Percentiles rank a stretch among this genome's conserved stretches.
These are phyloP conservation scores for Phytophthora hibernalis DNA, from an alignment of 352 stramenopile species.

Conservation along the genomic window DNA sequence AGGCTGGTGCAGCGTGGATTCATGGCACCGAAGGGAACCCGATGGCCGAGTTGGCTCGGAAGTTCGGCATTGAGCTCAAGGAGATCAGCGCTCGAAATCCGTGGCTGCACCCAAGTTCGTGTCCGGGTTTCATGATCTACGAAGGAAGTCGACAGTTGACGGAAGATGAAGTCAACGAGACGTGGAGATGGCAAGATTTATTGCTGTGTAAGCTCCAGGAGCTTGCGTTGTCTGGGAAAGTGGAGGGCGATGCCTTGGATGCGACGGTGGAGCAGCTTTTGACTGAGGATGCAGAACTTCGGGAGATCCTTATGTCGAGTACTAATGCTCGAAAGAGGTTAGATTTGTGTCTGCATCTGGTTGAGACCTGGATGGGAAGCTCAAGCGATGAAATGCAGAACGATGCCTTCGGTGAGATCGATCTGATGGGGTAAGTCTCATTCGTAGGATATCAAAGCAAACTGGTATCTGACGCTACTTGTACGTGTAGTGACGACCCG, in stretches of 20 bases:
- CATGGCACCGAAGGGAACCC: conserved; percentile 53
- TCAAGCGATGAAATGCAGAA: conserved; percentile 49
- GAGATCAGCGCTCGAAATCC: conserved; percentile 61
- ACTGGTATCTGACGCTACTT: neutral
- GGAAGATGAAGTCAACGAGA: conserved; percentile 40
- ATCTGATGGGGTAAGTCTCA: conserved; percentile 45
- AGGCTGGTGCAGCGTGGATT: conserved; percentile 63
- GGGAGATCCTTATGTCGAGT: conserved; percentile 12
- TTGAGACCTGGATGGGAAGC: conserved; percentile 66
- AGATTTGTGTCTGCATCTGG: conserved; percentile 45
- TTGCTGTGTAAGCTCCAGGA: conserved; percentile 50
- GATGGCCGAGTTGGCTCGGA: conserved; percentile 42
- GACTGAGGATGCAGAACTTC: conserved; percentile 22
- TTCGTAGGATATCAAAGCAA: neutral
- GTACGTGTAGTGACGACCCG: conserved; percentile 48
- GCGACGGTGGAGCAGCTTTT: conserved; percentile 41
- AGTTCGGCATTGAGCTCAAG: conserved; percentile 49
- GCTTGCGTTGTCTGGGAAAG: conserved; percentile 27
- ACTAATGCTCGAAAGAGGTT: conserved; percentile 36
- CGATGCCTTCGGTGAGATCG: conserved; percentile 58
- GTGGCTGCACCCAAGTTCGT: conserved; percentile 61
- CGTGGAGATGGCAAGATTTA: conserved; percentile 55
- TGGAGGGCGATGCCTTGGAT: conserved; percentile 31
- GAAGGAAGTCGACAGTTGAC: conserved; percentile 34
- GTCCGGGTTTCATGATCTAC: conserved; percentile 49